Percentiles rank a stretch among this genome's conserved stretches.
Conservation (phyloP, 1,284 basidiomycete genomes). For the Cyathus pygmaeus region DNA sequence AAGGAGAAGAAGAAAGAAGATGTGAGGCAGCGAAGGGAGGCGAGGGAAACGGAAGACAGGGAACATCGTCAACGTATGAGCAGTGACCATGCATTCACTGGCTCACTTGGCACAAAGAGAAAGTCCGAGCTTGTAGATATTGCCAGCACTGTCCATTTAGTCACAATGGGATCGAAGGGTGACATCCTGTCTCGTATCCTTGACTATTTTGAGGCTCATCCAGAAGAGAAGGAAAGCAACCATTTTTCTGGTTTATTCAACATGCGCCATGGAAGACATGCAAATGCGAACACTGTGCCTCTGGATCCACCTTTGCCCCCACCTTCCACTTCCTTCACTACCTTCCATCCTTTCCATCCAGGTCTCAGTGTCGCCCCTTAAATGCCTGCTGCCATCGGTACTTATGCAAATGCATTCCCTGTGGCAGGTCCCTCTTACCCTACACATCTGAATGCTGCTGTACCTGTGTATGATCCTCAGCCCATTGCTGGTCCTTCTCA, state of each 20-base stretch:
- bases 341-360: too few relatives aligned
- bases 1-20: slow-evolving; percentile 5
- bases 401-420: too few relatives aligned
- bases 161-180: slow-evolving; percentile 10
- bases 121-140: slow-evolving; percentile 22
- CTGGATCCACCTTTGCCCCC: too few relatives aligned
- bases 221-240: slow-evolving; percentile 5
- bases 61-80: slow-evolving; percentile 1
- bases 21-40: slow-evolving; percentile 1
- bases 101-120: slow-evolving; percentile 13
- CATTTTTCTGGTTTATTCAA: slow-evolving; percentile 6
- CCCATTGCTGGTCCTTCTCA: too few relatives aligned
- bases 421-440: too few relatives aligned
- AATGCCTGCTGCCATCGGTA: too few relatives aligned
- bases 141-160: slow-evolving; percentile 8
- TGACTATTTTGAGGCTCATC: slow-evolving; percentile 16
- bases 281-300: too few relatives aligned
- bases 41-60: slow-evolving; percentile 7
- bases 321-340: too few relatives aligned
- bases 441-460: too few relatives aligned
- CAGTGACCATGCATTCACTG: slow-evolving; percentile 10
- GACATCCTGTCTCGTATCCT: slow-evolving; percentile 8
- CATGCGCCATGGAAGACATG: not conserved
- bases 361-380: too few relatives aligned
- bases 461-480: too few relatives aligned